Conservation (phyloP, 2,329 filamentous ascomycete genomes). For the Talaromyces rugulosus region DNA sequence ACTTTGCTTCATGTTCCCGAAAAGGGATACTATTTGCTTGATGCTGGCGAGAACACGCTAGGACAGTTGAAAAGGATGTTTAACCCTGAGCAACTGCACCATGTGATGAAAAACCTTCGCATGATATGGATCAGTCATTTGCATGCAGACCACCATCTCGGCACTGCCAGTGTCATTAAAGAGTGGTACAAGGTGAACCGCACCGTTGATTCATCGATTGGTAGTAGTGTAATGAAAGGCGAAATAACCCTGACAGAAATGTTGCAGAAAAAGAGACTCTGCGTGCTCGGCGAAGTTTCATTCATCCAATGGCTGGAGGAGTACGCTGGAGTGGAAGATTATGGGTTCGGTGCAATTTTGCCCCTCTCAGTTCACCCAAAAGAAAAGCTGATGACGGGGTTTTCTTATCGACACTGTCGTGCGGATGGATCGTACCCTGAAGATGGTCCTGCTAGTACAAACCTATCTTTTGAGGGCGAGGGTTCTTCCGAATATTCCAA, state of each 20-base stretch:
- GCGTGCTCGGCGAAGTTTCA: constrained; percentile 63
- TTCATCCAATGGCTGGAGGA: constrained; percentile 78
- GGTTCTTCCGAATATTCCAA: constrained; percentile 27
- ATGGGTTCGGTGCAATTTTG: constrained; percentile 59
- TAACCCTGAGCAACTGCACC: constrained; percentile 57
- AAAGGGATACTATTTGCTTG: constrained; percentile 82
- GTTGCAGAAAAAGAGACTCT: constrained; percentile 45
- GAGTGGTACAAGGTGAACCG: constrained; percentile 65
- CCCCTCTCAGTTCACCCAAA: constrained; percentile 42
- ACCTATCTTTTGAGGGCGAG: constrained; percentile 24
- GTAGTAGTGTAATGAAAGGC: constrained; percentile 11
- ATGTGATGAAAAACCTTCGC: constrained; percentile 73
- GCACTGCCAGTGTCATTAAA: constrained; percentile 72
- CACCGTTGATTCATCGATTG: constrained; percentile 36
- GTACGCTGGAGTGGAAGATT: constrained; percentile 72
- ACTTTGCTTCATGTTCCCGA: constrained; percentile 81
- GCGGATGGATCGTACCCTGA: constrained; percentile 23
- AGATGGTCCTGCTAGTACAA: constrained; percentile 16
- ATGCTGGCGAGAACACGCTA: constrained; percentile 87
- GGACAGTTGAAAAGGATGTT: constrained; percentile 79
- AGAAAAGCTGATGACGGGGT: constrained; percentile 18
- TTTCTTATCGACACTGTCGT: constrained; percentile 28
- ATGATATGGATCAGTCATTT: constrained; percentile 91
- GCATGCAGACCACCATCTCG: constrained; percentile 94
- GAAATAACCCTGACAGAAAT: constrained; percentile 30